Evolutionary conservation across 345 rosid genomes (phyloP).

Genomic region (Geranium rotundifolium): DNA sequence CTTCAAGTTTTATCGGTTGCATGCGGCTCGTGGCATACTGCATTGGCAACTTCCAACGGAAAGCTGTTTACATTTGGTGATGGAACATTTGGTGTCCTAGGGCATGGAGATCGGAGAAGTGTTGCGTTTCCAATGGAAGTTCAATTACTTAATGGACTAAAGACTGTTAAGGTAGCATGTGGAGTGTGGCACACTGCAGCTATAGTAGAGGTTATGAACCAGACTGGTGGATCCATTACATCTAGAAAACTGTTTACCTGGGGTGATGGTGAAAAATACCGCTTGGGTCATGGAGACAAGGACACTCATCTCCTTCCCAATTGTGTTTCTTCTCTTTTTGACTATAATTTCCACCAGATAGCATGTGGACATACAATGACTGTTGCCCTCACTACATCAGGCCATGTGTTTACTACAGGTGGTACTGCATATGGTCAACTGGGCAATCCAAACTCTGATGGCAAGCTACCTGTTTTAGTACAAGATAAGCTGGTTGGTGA

Average conservation of each 20-base stretch:
- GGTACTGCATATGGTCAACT: conserved; percentile 66
- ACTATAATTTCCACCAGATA: conserved; percentile 81
- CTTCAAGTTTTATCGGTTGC: too few species aligned
- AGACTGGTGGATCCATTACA: conserved; percentile 34
- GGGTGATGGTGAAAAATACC: conserved; percentile 91
- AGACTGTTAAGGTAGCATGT: conserved; percentile 79
- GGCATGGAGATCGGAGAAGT: conserved; percentile 83
- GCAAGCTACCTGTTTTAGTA: conserved; percentile 64
- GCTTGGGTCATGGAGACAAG: conserved; percentile 86
- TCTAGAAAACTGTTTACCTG: conserved; percentile 83
- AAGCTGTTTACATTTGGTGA: conserved; percentile 89
- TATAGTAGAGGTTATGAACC: conserved; percentile 71
- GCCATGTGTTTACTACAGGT: conserved; percentile 91
- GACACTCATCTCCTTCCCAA: conserved; percentile 75
- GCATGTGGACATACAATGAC: conserved; percentile 85
- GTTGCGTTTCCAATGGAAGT: conserved; percentile 68
- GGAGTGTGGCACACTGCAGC: conserved; percentile 98
- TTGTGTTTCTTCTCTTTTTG: conserved; percentile 72
- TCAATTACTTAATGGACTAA: conserved; percentile 51
- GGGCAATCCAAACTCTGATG: conserved; percentile 56
- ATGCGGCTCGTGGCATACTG: conserved; percentile 23
- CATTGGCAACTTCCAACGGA: conserved; percentile 74
- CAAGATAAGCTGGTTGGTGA: conserved; percentile 87
- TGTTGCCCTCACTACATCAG: conserved; percentile 84
- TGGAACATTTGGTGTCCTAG: conserved; percentile 77